A percentile compares a stretch with the other conserved stretches of the same genome.
These are phyloP conservation scores for Rehmannia glutinosa DNA, from an alignment of 257 asterid species.

Conservation along the genomic window DNA sequence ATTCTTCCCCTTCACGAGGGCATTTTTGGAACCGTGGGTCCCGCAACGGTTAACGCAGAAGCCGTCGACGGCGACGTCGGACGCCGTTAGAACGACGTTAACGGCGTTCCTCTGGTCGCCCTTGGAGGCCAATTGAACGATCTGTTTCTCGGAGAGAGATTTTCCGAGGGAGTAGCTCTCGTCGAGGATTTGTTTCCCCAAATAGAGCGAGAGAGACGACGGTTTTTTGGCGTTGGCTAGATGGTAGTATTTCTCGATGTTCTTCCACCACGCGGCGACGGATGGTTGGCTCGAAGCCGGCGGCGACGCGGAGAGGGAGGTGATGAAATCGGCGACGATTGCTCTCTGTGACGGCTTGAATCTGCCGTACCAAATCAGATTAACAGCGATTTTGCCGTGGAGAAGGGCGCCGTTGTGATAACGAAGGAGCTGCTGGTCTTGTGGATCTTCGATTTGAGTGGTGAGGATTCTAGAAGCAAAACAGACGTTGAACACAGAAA, in stretches of 20 bases:
- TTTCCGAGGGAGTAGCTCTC: conserved; percentile 30
- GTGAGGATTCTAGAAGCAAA: conserved; percentile 1
- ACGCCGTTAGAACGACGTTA: conserved; percentile 45
- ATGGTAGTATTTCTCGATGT: conserved; percentile 55
- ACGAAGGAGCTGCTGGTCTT: conserved; percentile 20
- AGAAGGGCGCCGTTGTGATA: conserved; percentile 78
- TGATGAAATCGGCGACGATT: conserved; percentile 57
- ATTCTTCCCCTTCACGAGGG: conserved; percentile 28
- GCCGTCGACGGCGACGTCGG: conserved; percentile 44
- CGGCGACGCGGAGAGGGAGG: conserved; percentile 37
- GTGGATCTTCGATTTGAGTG: neutral
- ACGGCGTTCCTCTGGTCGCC: conserved; percentile 45
- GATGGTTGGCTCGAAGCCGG: conserved; percentile 40
- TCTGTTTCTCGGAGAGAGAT: conserved; percentile 30
- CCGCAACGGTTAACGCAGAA: conserved; percentile 58
- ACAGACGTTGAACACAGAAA: neutral
- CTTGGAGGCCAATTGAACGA: conserved; percentile 33
- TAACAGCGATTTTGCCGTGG: conserved; percentile 50
- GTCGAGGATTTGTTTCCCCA: neutral
- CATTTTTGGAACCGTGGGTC: conserved; percentile 38
- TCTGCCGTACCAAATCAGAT: conserved; percentile 65
- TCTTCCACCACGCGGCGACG: conserved; percentile 71
- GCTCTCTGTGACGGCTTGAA: conserved; percentile 66
- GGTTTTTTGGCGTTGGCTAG: conserved; percentile 38
- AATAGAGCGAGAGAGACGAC: neutral